Conservation (phyloP, 768 basidiomycete species). For the Tricholoma flavovirens region DNA sequence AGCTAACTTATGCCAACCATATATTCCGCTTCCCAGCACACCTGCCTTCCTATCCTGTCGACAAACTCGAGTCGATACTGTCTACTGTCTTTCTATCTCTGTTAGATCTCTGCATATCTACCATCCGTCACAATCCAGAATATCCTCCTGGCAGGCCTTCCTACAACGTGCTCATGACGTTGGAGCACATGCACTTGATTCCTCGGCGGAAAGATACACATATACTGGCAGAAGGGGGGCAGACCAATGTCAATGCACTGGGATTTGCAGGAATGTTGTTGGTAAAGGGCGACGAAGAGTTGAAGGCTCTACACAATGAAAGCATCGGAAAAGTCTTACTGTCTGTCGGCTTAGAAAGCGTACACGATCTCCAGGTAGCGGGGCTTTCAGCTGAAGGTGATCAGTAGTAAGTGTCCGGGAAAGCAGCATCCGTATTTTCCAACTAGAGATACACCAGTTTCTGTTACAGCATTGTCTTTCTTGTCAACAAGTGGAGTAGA, state of each 20-base stretch:
- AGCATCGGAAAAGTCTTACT: constrained; percentile 58
- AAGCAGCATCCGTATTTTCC: not conserved
- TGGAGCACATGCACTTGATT: constrained; percentile 81
- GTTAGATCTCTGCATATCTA: constrained; percentile 72
- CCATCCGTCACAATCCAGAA: constrained; percentile 58
- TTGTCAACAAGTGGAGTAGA: not conserved
- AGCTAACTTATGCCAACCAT: constrained; percentile 80
- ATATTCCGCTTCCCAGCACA: constrained; percentile 54
- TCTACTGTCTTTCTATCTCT: constrained; percentile 63
- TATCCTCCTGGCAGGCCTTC: constrained; percentile 64
- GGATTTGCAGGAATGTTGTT: constrained; percentile 89
- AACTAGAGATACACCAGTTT: not conserved
- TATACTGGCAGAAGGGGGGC: constrained; percentile 45
- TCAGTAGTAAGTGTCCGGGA: not conserved
- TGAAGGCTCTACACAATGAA: constrained; percentile 61
- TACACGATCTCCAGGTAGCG: constrained; percentile 60
- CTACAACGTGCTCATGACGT: constrained; percentile 79
- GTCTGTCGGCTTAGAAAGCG: constrained; percentile 59
- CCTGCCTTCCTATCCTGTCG: constrained; percentile 30
- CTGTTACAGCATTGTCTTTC: not conserved
- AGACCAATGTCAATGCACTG: constrained; percentile 71
- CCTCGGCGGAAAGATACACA: constrained; percentile 69
- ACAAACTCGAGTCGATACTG: constrained; percentile 46
- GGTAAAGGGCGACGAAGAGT: constrained; percentile 75
- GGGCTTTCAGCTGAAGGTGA: constrained; percentile 28